These are phyloP conservation scores for Moniliella sp. DNA, from an alignment of 1,284 basidiomycete species.

Conservation along the genomic window DNA sequence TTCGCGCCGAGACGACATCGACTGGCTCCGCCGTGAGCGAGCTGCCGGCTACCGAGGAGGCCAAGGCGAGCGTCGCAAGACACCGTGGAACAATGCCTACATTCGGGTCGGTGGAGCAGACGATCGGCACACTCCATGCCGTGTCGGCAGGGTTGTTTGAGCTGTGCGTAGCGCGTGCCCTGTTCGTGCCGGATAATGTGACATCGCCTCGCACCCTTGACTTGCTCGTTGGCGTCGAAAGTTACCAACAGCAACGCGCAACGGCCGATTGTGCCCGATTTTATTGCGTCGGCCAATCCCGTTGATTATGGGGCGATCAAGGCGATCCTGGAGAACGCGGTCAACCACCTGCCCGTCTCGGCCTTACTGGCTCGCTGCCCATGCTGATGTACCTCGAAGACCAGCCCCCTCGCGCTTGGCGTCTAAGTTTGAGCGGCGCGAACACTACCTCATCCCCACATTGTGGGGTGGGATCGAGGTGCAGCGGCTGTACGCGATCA, in stretches of 20 bases:
- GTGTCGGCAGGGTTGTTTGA: constrained; percentile 18
- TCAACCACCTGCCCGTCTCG: constrained; percentile 50
- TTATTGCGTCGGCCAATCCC: constrained; percentile 37
- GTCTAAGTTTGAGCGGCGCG: too few relatives aligned
- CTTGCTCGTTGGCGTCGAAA: constrained; percentile 36
- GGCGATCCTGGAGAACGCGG: constrained; percentile 49
- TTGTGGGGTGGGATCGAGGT: too few relatives aligned
- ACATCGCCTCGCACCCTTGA: constrained; percentile 28
- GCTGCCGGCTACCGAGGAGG: too few relatives aligned
- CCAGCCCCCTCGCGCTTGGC: too few relatives aligned
- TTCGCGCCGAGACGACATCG: constrained; percentile 11
- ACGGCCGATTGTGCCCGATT: constrained; percentile 13
- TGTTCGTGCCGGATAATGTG: constrained; percentile 3
- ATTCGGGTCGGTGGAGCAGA: constrained; percentile 2
- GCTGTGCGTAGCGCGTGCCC: constrained; percentile 17
- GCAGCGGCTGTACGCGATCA: too few relatives aligned
- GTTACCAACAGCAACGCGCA: constrained; percentile 36
- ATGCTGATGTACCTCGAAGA: too few relatives aligned
- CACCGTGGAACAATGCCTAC: constrained; percentile 2
- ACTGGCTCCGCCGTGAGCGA: too few relatives aligned
- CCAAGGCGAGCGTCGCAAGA: too few relatives aligned
- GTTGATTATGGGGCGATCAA: constrained; percentile 58
- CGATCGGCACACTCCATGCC: constrained; percentile 7
- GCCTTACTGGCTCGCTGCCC: constrained; percentile 56
- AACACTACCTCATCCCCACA: too few relatives aligned